Conservation (phyloP, 768 basidiomycete species). For the Suillus cothurnatus region DNA sequence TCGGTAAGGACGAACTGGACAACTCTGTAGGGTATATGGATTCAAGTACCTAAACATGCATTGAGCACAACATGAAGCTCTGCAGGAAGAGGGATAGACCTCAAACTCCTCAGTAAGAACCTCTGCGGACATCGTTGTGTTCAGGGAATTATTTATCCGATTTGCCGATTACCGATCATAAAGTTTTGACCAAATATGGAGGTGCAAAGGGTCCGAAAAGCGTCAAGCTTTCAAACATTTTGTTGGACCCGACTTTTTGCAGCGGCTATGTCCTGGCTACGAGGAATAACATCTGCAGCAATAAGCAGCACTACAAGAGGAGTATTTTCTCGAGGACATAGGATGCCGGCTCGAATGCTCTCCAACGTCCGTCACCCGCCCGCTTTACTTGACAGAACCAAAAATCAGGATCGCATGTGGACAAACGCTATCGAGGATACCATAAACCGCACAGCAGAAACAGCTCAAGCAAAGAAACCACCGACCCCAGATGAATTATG, state of each 20-base stretch:
- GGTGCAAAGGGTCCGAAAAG: background rate
- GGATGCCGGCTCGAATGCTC: background rate
- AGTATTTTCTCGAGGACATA: background rate
- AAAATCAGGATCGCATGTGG: background rate
- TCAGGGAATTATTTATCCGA: constrained; percentile 13
- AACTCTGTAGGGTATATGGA: constrained; percentile 96
- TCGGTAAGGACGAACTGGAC: constrained; percentile 67
- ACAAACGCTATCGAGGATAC: background rate
- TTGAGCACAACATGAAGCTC: constrained; percentile 14
- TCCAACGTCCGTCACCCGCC: background rate
- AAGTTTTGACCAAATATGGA: constrained; percentile 9
- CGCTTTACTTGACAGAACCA: background rate
- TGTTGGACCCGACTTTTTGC: background rate
- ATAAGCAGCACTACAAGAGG: background rate
- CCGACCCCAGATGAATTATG: constrained; percentile 41
- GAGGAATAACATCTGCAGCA: background rate
- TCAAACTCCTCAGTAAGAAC: constrained; percentile 88
- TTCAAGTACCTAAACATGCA: constrained; percentile 75
- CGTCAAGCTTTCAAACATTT: background rate
- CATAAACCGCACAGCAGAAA: constrained; percentile 7
- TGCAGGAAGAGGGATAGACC: constrained; percentile 44
- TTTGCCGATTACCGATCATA: constrained; percentile 14
- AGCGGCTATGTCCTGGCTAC: constrained; percentile 6
- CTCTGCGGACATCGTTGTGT: constrained; percentile 56
- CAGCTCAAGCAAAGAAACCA: constrained; percentile 12